These are phyloP conservation scores for Candida tammaniensis DNA, from an alignment of 805 yeast species.

Conservation along the genomic window DNA sequence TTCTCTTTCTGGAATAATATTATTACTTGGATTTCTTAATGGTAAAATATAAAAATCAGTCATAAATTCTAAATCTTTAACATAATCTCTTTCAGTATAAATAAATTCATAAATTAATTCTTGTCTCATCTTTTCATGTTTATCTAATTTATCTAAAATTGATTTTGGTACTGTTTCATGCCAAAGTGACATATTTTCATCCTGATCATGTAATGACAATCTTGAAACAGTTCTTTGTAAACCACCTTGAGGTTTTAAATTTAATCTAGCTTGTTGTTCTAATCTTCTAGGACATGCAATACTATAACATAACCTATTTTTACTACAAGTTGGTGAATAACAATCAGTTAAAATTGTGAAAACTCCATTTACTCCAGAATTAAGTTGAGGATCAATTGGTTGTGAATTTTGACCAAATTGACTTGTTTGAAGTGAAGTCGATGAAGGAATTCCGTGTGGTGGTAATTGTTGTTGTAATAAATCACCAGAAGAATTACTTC, in stretches of 20 bases:
- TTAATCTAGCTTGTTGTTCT: slow-evolving; percentile 92
- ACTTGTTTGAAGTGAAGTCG: slow-evolving; percentile 6
- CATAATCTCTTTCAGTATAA: slow-evolving; percentile 92
- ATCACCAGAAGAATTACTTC: slow-evolving; percentile 8
- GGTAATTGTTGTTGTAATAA: slow-evolving; percentile 18
- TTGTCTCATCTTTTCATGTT: slow-evolving; percentile 86
- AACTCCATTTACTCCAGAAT: slow-evolving; percentile 71
- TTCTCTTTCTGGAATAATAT: slow-evolving; percentile 83
- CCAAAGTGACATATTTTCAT: slow-evolving; percentile 86
- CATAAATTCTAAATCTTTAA: slow-evolving; percentile 88
- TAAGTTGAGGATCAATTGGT: slow-evolving; percentile 12
- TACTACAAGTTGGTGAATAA: slow-evolving; percentile 93
- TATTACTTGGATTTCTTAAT: slow-evolving; percentile 65
- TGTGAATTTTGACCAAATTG: slow-evolving; percentile 15
- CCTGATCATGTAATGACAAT: slow-evolving; percentile 62
- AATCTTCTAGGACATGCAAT: slow-evolving; percentile 94
- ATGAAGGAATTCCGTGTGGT: slow-evolving; percentile 10
- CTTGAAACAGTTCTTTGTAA: slow-evolving; percentile 71
- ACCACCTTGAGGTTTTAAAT: slow-evolving; percentile 85
- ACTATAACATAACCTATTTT: slow-evolving; percentile 85
- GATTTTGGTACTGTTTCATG: slow-evolving; percentile 84
- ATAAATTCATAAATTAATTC: slow-evolving; percentile 93
- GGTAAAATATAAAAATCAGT: slow-evolving; percentile 95
- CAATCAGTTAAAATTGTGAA: slow-evolving; percentile 91
- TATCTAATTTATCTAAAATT: slow-evolving; percentile 73